Evolutionary conservation across 1,284 basidiomycete species (phyloP).

Genomic region (Puccinia coronata): DNA sequence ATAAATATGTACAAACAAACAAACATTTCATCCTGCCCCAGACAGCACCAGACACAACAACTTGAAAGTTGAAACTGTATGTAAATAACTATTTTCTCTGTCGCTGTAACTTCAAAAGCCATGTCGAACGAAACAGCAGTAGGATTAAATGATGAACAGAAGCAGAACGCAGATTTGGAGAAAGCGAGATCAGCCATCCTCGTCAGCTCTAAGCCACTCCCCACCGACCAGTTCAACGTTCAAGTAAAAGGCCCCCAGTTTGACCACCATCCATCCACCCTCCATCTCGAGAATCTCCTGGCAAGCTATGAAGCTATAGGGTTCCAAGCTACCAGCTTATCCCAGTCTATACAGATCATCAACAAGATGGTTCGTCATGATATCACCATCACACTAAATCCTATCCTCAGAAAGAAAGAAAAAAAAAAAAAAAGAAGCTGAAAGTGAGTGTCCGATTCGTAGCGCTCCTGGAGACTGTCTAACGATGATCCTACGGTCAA

Average conservation of each 20-base stretch:
- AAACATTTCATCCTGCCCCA: no score
- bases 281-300: constrained; percentile 55
- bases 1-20: no score
- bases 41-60: background rate
- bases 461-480: constrained; percentile 47
- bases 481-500: constrained; percentile 38
- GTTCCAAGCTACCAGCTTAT: constrained; percentile 57
- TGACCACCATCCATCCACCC: constrained; percentile 53
- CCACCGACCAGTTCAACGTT: constrained; percentile 8
- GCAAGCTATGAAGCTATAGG: constrained; percentile 55
- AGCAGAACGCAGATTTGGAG: background rate
- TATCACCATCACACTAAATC: background rate
- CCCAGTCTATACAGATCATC: constrained; percentile 57
- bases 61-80: background rate
- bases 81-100: no score
- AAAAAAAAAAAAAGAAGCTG: no score
- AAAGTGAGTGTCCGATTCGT: no score
- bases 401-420: no score
- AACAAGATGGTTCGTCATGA: constrained; percentile 56
- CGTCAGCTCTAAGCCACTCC: constrained; percentile 9
- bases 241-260: constrained; percentile 56
- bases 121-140: no score
- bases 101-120: no score
- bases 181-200: constrained; percentile 32
- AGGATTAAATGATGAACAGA: no score